These are phyloP conservation scores for Termitomyces sp. DNA, from an alignment of 768 basidiomycete species.

Conservation along the genomic window DNA sequence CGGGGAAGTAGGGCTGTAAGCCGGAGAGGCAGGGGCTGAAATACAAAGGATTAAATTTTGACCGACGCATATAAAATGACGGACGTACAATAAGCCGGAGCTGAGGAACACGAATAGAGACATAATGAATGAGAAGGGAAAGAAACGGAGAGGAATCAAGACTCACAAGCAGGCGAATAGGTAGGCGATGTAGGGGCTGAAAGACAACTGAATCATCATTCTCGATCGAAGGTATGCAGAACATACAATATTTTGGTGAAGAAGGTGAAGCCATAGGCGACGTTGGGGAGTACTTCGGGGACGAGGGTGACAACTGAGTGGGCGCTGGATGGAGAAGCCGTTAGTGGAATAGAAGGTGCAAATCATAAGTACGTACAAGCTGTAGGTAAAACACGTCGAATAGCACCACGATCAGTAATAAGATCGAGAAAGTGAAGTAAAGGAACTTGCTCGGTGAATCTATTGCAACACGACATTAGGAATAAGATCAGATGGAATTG, in stretches of 20 bases:
- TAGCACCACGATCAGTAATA: conserved; percentile 19
- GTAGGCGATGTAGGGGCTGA: conserved; percentile 82
- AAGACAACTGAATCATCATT: conserved; percentile 3
- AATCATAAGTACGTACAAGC: conserved; percentile 48
- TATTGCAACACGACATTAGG: conserved; percentile 26
- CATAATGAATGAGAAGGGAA: background rate
- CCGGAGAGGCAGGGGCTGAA: conserved; percentile 77
- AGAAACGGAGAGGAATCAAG: background rate
- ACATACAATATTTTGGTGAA: conserved; percentile 88
- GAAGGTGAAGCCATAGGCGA: conserved; percentile 87
- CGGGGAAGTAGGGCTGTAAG: conserved; percentile 84
- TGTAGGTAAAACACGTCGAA: conserved; percentile 20
- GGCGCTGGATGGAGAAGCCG: conserved; percentile 49
- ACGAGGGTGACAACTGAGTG: conserved; percentile 80
- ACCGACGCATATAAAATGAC: background rate
- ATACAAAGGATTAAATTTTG: conserved; percentile 12
- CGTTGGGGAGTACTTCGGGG: conserved; percentile 90
- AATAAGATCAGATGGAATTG: background rate
- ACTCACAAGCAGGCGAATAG: conserved; percentile 85
- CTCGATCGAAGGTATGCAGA: background rate
- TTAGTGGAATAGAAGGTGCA: background rate
- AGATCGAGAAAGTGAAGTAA: background rate
- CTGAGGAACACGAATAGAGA: conserved; percentile 25
- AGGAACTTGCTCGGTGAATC: conserved; percentile 74
- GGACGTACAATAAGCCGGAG: conserved; percentile 73